A percentile compares a stretch with the other conserved stretches of the same genome.
Conservation (phyloP, 805 yeast species). For the Lipomyces sp. region DNA sequence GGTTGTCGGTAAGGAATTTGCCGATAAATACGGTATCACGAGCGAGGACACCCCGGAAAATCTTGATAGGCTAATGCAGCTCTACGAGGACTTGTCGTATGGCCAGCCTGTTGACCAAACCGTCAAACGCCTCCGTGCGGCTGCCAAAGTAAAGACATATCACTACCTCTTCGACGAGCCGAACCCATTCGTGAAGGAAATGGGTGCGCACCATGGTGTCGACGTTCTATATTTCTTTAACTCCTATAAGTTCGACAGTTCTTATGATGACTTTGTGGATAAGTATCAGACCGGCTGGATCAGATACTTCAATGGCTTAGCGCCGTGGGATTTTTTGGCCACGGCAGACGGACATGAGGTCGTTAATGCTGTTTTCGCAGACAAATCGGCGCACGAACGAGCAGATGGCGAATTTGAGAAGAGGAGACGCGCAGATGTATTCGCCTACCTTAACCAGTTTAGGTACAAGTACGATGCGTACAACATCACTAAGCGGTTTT, state of each 20-base stretch:
- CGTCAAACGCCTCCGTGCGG: conserved; percentile 21
- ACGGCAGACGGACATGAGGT: conserved; percentile 6
- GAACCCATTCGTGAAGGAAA: conserved; percentile 33
- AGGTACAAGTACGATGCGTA: conserved; percentile 26
- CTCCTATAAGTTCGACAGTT: conserved; percentile 30
- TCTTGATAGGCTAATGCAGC: conserved; percentile 6
- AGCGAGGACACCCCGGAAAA: conserved; percentile 5
- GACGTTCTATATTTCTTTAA: conserved; percentile 36
- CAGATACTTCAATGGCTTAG: conserved; percentile 31
- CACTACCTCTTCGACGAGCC: conserved; percentile 36
- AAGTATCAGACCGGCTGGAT: conserved; percentile 34
- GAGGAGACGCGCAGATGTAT: conserved; percentile 12
- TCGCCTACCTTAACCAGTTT: conserved; percentile 14
- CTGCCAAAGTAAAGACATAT: conserved; percentile 26
- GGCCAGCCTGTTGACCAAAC: conserved; percentile 25
- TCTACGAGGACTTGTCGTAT: conserved; percentile 27
- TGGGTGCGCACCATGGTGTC: conserved; percentile 39
- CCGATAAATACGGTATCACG: conserved; percentile 13
- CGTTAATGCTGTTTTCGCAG: conserved; percentile 11
- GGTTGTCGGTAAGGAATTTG: conserved; percentile 11
- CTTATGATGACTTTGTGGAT: conserved; percentile 23
- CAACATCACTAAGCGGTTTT: conserved; percentile 24
- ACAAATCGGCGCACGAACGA: conserved; percentile 14
- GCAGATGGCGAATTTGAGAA: conserved; percentile 22
- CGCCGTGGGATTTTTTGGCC: conserved; percentile 33